Evolutionary conservation across 805 yeast genomes (phyloP), one percentile per base, ranked within the genome.

Genomic region (Candida nanaspora): DNA sequence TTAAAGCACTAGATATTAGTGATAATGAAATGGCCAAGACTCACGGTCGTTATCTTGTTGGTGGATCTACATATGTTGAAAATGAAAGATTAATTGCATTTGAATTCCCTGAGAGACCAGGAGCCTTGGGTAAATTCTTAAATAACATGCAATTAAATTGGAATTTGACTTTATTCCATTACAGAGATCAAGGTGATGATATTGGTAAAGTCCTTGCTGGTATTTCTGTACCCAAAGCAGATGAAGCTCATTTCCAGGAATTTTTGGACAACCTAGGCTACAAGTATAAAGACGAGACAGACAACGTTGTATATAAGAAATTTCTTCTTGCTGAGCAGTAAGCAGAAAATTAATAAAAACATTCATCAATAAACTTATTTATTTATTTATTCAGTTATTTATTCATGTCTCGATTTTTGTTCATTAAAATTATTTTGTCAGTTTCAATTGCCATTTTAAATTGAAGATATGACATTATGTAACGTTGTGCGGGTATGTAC

Each of bases 91-190:
- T 93, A 28, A 76, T 80, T 51, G 74, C 83, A 37, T 93, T 93
- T 54, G 96, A 88, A 62, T 94, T 93, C 70, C 99, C 99, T 13
- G 99, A 93, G 57, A 80, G 93, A 55, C 98, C 98, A 2, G 95
- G 96, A 37, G 97, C 98, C 1, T 70, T 93, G 54, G 76, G 82
- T 23, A 82, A 76, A 43, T 93, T 93, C 66, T 71, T 93, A 54
- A 74, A 72, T 22, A 72, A 80, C 15, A 63, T 93, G 57, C 77
- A 82, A 53, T 71, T 73, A 21, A 78, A 80, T 38, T 93, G 98
- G 97, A 93, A 93, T 58, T 78, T 93, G 46, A 84, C 97, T 1
- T 65, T 93, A 53, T 93, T 93, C 80, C 96, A 93, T 62, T 93
- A 93, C 65, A 80, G 99, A 70, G 88, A 93, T 66, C 95, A 88